Evolutionary conservation across 1,139 yeast species (phyloP).

Genomic region (Pichia norvegensis): DNA sequence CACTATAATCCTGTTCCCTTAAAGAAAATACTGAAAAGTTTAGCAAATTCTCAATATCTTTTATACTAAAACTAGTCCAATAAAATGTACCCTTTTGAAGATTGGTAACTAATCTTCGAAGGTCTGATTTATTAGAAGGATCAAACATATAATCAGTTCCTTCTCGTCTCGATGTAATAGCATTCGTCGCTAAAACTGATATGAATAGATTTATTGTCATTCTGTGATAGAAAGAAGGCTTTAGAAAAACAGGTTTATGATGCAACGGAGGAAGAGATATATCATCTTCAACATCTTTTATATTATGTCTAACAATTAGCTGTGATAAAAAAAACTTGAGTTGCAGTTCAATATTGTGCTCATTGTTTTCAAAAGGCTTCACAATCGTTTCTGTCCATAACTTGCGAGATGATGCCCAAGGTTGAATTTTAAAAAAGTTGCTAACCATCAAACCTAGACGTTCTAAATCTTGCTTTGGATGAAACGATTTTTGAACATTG

Average conservation of each 20-base stretch:
- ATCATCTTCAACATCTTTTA: conserved; percentile 45
- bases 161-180: conserved; percentile 61
- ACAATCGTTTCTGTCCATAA: conserved; percentile 43
- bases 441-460: conserved; percentile 47
- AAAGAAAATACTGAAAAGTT: conserved; percentile 42
- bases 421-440: conserved; percentile 52
- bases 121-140: conserved; percentile 45
- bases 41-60: conserved; percentile 46
- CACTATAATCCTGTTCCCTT: conserved; percentile 32
- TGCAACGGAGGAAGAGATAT: conserved; percentile 51
- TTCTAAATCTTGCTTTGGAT: conserved; percentile 44
- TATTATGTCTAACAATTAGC: conserved; percentile 49
- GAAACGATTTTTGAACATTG: conserved; percentile 30
- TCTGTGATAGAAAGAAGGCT: conserved; percentile 56
- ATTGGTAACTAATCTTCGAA: conserved; percentile 51
- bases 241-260: conserved; percentile 48
- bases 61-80: conserved; percentile 64
- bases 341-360: conserved; percentile 36
- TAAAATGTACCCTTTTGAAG: conserved; percentile 61
- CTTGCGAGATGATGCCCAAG: conserved; percentile 42
- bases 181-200: conserved; percentile 63
- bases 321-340: conserved; percentile 37
- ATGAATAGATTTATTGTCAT: conserved; percentile 55
- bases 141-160: conserved; percentile 69
- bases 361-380: conserved; percentile 37